Percentiles rank a stretch among this genome's conserved stretches.
These are phyloP conservation scores for Lophiostoma macrostomum DNA, from an alignment of 495 filamentous ascomycete species.

Conservation along the genomic window DNA sequence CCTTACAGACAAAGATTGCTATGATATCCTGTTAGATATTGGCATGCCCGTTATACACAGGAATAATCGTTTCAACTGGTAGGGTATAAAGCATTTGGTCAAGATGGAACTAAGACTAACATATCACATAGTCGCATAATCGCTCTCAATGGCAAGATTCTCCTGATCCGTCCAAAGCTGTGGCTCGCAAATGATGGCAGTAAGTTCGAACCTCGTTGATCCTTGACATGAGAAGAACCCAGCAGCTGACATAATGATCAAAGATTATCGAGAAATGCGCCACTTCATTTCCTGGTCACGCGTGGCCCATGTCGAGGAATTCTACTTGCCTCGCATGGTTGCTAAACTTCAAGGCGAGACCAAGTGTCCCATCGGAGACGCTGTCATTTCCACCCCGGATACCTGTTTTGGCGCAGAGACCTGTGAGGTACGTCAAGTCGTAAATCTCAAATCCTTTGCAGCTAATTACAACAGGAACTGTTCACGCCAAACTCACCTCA, in stretches of 20 bases:
- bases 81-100: background rate
- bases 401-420: conserved; percentile 58
- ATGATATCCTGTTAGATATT: conserved; percentile 70
- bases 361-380: conserved; percentile 73
- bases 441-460: background rate
- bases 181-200: conserved; percentile 72
- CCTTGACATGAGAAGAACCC: too few species aligned
- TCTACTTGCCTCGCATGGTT: conserved; percentile 66
- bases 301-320: conserved; percentile 62
- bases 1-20: conserved; percentile 59
- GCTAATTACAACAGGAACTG: conserved; percentile 35
- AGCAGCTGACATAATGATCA: too few species aligned
- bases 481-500: conserved; percentile 47
- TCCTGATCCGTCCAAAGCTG: conserved; percentile 77
- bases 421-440: conserved; percentile 10
- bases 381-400: conserved; percentile 67
- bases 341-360: conserved; percentile 58
- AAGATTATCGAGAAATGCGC: conserved; percentile 65
- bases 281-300: conserved; percentile 69
- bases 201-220: background rate
- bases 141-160: conserved; percentile 49
- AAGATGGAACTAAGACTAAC: background rate
- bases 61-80: conserved; percentile 49
- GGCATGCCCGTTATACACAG: conserved; percentile 34
- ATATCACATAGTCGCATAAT: conserved; percentile 53